Evolutionary conservation across 768 basidiomycete species (phyloP).

Genomic region (Candolleomyces aberdarensis): DNA sequence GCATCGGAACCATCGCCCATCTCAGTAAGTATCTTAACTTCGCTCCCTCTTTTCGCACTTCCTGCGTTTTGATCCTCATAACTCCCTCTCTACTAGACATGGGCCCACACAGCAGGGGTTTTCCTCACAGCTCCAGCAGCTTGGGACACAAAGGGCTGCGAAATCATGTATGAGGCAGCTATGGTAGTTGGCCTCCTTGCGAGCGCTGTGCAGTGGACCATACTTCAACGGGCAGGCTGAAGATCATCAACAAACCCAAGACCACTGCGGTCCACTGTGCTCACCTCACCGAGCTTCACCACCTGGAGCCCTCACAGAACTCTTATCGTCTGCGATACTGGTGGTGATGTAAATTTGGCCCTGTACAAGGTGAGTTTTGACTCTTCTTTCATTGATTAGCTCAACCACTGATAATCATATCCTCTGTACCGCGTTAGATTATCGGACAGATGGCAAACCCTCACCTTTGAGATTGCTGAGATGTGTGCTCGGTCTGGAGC

Average conservation of each 20-base stretch:
- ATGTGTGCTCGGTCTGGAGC: conserved; percentile 85
- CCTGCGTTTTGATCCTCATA: too few relatives aligned
- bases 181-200: conserved; percentile 79
- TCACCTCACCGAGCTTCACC: conserved; percentile 75
- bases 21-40: too few relatives aligned
- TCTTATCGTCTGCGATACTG: conserved; percentile 91
- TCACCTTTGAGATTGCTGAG: conserved; percentile 78
- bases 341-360: conserved; percentile 70
- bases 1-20: too few relatives aligned
- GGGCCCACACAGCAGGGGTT: too few relatives aligned
- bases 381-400: too few relatives aligned
- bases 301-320: conserved; percentile 74
- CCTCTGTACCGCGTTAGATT: conserved; percentile 39
- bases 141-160: conserved; percentile 85
- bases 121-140: conserved; percentile 18
- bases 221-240: not conserved
- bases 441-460: conserved; percentile 68
- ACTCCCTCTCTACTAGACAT: too few relatives aligned
- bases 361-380: conserved; percentile 50
- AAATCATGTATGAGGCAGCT: conserved; percentile 81
- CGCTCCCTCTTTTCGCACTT: too few relatives aligned
- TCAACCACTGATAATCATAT: too few relatives aligned
- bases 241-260: conserved; percentile 80
- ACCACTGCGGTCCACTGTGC: conserved; percentile 93
- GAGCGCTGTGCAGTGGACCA: conserved; percentile 33